Evolutionary conservation across 2,329 filamentous ascomycete genomes (phyloP), one percentile per base, ranked within the genome.

Genomic region (Ceratocystis huliohia): DNA sequence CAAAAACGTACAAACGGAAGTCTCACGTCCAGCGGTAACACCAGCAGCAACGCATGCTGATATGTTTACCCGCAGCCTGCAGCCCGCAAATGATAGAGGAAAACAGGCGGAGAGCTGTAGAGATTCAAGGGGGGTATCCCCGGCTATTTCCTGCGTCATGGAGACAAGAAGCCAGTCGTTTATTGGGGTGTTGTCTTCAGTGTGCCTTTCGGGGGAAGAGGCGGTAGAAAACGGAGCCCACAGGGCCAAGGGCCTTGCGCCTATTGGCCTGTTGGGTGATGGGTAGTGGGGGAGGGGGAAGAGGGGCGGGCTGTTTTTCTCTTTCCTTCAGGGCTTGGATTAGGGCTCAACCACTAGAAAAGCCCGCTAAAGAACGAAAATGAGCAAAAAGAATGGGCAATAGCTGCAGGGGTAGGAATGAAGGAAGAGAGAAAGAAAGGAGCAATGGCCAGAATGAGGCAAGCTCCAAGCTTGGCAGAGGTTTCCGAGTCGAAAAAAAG

Each of bases 381-480:
- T 15, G 7, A 5, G n/a, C n/a, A 45, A 45, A 48, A 30, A 48
- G 45, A 33, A 63, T 10, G 33, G 33, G n/a, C 41, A 22, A 30
- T 30, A 15, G 17, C 20, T 44, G 44, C 30, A 37, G 33, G 41
- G 20, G 44, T 25, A 22, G 33, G 17, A 63, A 63, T 41, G 61
- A 63, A 37, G 33, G 10, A 37, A 37, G 8, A 37, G 7, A 33
- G n/a, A 61, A 61, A 22, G 33, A 25, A 63, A 63, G 61, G 61
- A 63, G 61, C 61, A 63, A 46, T 63, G 28, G 28, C 61, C 61
- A 63, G 45, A 63, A 63, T 45, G 44, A 50, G 61, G 61, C 61
- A 63, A 50, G 45, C 61, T 33, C 56, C 56, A 59, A 33, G 56
- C 56, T 59, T 59, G 56, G 56, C 56, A 59, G 53, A 41, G 37